phyloP scores from a whole-genome alignment of 768 basidiomycete species.

The Suillus cothurnatus region DNA sequence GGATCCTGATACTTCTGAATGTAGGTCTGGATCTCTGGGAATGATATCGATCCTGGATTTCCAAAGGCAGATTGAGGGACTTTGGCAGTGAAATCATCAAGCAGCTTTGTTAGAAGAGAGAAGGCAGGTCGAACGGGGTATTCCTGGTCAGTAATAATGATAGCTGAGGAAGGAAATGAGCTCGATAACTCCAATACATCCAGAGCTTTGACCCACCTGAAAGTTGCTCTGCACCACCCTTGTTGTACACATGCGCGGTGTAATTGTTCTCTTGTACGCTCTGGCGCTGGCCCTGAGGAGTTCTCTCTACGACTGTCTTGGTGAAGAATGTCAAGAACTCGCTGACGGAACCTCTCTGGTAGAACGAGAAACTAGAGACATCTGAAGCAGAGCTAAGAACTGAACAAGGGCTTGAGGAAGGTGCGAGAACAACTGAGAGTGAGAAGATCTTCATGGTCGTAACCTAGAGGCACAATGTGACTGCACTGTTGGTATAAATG shows the following conservation, averaged over 20 bases:
- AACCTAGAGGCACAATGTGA: background rate
- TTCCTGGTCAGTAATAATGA: conserved; percentile 93
- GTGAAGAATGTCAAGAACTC: conserved; percentile 96
- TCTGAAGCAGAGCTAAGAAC: conserved; percentile 73
- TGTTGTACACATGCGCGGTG: conserved; percentile 91
- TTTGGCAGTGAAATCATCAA: conserved; percentile 89
- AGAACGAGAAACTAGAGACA: conserved; percentile 91
- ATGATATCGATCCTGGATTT: conserved; percentile 70
- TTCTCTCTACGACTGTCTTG: conserved; percentile 90
- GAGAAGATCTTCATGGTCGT: conserved; percentile 83
- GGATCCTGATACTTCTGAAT: conserved; percentile 96
- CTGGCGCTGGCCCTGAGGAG: conserved; percentile 85
- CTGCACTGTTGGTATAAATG: background rate
- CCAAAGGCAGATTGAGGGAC: conserved; percentile 71
- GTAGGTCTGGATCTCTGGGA: conserved; percentile 75
- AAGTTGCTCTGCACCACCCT: conserved; percentile 82
- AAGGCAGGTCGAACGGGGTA: conserved; percentile 97
- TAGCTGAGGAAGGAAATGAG: conserved; percentile 49
- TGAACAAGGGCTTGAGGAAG: conserved; percentile 62
- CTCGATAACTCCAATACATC: conserved; percentile 2
- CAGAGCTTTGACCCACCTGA: conserved; percentile 57
- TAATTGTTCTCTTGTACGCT: conserved; percentile 94
- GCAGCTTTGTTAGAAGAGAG: conserved; percentile 87
- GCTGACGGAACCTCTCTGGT: conserved; percentile 81
- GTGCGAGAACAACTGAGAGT: conserved; percentile 71